Conservation (phyloP, 179 eudicot species). For the Amaranthus tricolor region DNA sequence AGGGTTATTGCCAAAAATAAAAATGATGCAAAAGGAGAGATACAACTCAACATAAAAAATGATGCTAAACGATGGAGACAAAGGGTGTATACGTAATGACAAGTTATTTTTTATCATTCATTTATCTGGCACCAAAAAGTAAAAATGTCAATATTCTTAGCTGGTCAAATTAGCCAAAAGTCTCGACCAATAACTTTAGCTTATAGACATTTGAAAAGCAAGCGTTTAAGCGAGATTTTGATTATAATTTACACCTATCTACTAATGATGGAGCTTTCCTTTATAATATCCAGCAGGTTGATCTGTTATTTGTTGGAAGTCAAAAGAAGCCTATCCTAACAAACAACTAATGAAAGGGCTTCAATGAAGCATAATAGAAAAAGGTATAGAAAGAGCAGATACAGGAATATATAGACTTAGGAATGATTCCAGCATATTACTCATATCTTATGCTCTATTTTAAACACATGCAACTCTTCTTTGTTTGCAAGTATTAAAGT, state of each 20-base stretch:
- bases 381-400: not conserved
- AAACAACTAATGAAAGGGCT: not conserved
- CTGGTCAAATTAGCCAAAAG: too few relatives aligned
- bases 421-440: constrained; percentile 20
- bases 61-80: too few relatives aligned
- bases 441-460: not conserved
- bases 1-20: too few relatives aligned
- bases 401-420: constrained; percentile 18
- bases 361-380: constrained; percentile 1
- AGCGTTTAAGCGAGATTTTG: not conserved
- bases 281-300: not conserved
- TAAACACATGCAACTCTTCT: not conserved
- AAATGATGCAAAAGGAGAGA: too few relatives aligned
- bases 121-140: too few relatives aligned
- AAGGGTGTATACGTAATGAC: too few relatives aligned
- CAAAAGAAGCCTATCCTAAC: constrained; percentile 3
- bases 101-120: too few relatives aligned
- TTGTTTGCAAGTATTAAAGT: not conserved
- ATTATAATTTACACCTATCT: not conserved
- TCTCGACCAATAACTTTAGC: not conserved
- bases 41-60: too few relatives aligned
- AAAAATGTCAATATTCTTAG: too few relatives aligned
- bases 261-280: not conserved
- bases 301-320: not conserved
- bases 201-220: not conserved